These are phyloP conservation scores for Solanum pinnatisectum DNA, from an alignment of 257 asterid genomes.

Conservation along the genomic window DNA sequence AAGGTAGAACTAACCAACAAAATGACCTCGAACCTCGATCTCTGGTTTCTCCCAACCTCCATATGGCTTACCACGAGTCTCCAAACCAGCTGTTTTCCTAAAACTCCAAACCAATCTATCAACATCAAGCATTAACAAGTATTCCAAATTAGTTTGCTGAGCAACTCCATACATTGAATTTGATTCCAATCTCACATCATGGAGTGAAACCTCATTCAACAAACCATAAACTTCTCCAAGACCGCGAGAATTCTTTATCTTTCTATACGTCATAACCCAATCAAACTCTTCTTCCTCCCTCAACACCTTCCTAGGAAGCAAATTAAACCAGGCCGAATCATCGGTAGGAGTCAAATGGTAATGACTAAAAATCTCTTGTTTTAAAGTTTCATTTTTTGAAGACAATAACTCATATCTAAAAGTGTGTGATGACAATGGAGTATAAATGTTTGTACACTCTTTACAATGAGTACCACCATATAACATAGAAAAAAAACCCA, in stretches of 20 bases:
- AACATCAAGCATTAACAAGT: slow-evolving; percentile 63
- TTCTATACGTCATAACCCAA: slow-evolving; percentile 51
- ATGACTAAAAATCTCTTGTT: slow-evolving; percentile 44
- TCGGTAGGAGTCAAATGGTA: slow-evolving; percentile 82
- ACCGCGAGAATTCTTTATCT: slow-evolving; percentile 32
- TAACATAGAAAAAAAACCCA: slow-evolving; percentile 10
- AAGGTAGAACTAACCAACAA: slow-evolving; percentile 55
- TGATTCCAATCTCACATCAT: slow-evolving; percentile 66
- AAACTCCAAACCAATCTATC: slow-evolving; percentile 86
- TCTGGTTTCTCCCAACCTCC: slow-evolving; percentile 83
- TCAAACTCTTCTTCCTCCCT: slow-evolving; percentile 38
- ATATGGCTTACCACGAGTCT: slow-evolving; percentile 54
- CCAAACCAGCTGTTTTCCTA: slow-evolving; percentile 64
- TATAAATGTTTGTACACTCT: slow-evolving; percentile 52
- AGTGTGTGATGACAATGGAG: slow-evolving; percentile 52
- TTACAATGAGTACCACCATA: slow-evolving; percentile 24
- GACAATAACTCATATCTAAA: slow-evolving; percentile 39
- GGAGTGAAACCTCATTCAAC: slow-evolving; percentile 45
- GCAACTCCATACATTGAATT: slow-evolving; percentile 61
- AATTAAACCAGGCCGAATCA: slow-evolving; percentile 53
- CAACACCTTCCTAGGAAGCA: slow-evolving; percentile 68
- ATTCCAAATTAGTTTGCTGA: slow-evolving; percentile 79
- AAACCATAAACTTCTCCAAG: slow-evolving; percentile 11
- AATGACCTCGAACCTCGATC: slow-evolving; percentile 82
- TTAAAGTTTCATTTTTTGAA: slow-evolving; percentile 58